These are phyloP conservation scores for Dendrobium chrysotoxum DNA, from an alignment of 106 monocot genomes.

Conservation along the genomic window DNA sequence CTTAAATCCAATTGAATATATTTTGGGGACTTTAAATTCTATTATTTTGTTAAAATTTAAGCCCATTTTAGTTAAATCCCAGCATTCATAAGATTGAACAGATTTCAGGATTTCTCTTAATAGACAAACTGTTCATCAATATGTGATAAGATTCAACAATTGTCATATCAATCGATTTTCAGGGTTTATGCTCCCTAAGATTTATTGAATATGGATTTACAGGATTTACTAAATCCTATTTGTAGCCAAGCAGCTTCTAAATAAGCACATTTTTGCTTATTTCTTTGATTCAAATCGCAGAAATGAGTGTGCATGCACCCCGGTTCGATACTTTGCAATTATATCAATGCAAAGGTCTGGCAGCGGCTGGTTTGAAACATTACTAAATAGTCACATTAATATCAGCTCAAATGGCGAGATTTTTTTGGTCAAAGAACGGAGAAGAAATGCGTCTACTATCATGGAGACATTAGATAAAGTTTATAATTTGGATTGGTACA, in stretches of 20 bases:
- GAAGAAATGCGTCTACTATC: constrained; percentile 56
- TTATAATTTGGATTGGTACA: constrained; percentile 68
- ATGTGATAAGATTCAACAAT: not conserved
- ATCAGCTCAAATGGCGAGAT: constrained; percentile 82
- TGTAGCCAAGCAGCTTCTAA: not conserved
- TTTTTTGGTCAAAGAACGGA: constrained; percentile 55
- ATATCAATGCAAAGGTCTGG: constrained; percentile 86
- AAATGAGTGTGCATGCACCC: constrained; percentile 70
- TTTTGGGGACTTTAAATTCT: too few species aligned
- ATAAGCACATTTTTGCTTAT: not conserved
- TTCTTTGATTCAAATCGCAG: constrained; percentile 21
- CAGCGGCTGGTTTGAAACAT: constrained; percentile 86
- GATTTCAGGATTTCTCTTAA: too few species aligned
- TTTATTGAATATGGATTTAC: too few species aligned
- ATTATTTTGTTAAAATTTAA: too few species aligned
- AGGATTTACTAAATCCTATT: not conserved
- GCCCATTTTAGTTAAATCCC: too few species aligned
- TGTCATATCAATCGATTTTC: not conserved
- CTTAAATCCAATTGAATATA: too few species aligned
- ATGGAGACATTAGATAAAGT: constrained; percentile 46
- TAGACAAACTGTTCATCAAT: too few species aligned
- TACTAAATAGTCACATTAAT: constrained; percentile 76
- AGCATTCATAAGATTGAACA: too few species aligned
- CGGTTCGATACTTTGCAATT: constrained; percentile 67
- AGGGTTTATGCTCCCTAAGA: not conserved